phyloP scores from a whole-genome alignment of 1,284 basidiomycete species.

The Sporisorium scitamineum region DNA sequence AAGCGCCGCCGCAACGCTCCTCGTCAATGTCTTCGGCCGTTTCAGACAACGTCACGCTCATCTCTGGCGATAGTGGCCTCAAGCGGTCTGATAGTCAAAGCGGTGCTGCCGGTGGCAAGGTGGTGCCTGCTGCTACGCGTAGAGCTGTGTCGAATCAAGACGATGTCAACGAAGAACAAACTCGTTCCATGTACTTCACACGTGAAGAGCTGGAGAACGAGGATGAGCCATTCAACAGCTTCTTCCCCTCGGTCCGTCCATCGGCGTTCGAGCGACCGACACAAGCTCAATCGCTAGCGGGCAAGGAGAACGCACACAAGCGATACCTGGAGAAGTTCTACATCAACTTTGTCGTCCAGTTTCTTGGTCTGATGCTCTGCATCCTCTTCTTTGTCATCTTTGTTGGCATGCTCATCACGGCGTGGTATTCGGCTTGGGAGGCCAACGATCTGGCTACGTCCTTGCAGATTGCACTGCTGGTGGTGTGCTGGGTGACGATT shows the following conservation, averaged over 20 bases:
- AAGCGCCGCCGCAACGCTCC: slow-evolving; percentile 19
- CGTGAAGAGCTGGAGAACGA: slow-evolving; percentile 28
- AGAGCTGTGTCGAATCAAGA: neutral
- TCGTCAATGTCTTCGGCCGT: slow-evolving; percentile 21
- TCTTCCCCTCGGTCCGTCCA: slow-evolving; percentile 38
- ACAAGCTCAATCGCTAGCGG: neutral
- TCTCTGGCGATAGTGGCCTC: slow-evolving; percentile 6
- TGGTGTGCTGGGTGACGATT: slow-evolving; percentile 29
- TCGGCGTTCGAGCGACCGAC: slow-evolving; percentile 26
- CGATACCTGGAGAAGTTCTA: slow-evolving; percentile 41
- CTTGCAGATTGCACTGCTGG: slow-evolving; percentile 18
- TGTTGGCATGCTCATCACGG: slow-evolving; percentile 25
- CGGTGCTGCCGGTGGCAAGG: neutral
- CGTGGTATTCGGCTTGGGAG: slow-evolving; percentile 40
- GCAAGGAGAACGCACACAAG: slow-evolving; percentile 24
- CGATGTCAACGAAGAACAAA: slow-evolving; percentile 9
- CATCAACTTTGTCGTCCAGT: slow-evolving; percentile 36
- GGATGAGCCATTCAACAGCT: slow-evolving; percentile 24
- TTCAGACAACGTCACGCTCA: slow-evolving; percentile 27
- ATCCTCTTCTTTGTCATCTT: slow-evolving; percentile 31
- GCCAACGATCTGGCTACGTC: slow-evolving; percentile 15
- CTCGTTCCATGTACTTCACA: slow-evolving; percentile 27
- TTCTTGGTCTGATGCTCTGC: slow-evolving; percentile 20
- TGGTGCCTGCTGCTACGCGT: neutral
- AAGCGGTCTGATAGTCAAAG: slow-evolving; percentile 13